Conservation (phyloP, 2,329 filamentous ascomycete genomes). For the Pseudogymnoascus sp. region DNA sequence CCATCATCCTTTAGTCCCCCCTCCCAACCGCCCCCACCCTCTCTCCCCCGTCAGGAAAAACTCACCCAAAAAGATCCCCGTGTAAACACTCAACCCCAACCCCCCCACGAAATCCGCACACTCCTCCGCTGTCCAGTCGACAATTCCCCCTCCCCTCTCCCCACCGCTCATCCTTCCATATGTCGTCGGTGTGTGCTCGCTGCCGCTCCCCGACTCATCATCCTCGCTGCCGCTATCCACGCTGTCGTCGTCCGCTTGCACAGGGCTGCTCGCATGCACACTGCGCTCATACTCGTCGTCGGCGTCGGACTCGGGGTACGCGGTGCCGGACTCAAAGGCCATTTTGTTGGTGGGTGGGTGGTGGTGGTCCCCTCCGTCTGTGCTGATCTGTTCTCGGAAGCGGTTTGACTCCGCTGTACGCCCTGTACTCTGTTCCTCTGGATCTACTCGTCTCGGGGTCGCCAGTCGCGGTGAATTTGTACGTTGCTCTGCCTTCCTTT, state of each 20-base stretch:
- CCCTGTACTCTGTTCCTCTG: not conserved
- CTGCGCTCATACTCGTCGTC: conserved; percentile 78
- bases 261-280: conserved; percentile 58
- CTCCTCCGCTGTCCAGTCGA: conserved; percentile 77
- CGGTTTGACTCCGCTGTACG: not conserved
- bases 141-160: conserved; percentile 64
- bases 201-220: conserved; percentile 34
- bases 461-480: not conserved
- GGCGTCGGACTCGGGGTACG: conserved; percentile 71
- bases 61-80: conserved; percentile 74
- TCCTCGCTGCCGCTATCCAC: conserved; percentile 55
- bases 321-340: conserved; percentile 58
- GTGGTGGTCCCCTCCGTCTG: not conserved
- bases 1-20: conserved; percentile 8
- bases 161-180: conserved; percentile 59
- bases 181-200: conserved; percentile 71
- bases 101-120: conserved; percentile 80
- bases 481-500: not conserved
- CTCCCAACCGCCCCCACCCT: conserved; percentile 1
- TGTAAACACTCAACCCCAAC: conserved; percentile 75
- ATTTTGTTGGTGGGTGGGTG: conserved; percentile 29
- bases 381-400: not conserved
- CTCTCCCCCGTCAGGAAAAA: conserved; percentile 19
- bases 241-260: conserved; percentile 57
- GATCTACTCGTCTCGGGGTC: not conserved